These are phyloP conservation scores for Didymella glomerata DNA, from an alignment of 2,329 filamentous ascomycete species.

Conservation along the genomic window DNA sequence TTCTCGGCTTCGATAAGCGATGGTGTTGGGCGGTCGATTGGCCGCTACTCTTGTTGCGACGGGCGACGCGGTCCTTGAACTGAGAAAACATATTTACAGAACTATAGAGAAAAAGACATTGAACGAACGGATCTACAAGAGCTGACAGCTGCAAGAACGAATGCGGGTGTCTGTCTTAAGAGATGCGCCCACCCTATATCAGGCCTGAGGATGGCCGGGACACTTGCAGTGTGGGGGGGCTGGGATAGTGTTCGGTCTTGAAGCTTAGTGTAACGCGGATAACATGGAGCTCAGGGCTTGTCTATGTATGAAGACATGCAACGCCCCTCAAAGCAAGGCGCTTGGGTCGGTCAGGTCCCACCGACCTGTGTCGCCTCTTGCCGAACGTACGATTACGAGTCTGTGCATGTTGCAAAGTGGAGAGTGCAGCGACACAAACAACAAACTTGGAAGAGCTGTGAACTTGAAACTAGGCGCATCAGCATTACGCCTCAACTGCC, in stretches of 20 bases:
- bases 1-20: constrained; percentile 49
- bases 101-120: constrained; percentile 26
- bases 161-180: constrained; percentile 5
- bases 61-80: constrained; percentile 24
- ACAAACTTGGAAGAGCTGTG: constrained; percentile 49
- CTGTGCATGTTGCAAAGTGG: constrained; percentile 32
- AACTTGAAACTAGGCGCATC: constrained; percentile 44
- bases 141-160: constrained; percentile 5
- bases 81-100: constrained; percentile 34
- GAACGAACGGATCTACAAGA: constrained; percentile 17
- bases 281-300: constrained; percentile 24
- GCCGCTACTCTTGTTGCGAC: constrained; percentile 38
- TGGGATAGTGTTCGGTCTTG: constrained; percentile 21
- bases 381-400: constrained; percentile 30
- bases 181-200: constrained; percentile 12
- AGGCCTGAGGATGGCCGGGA: constrained; percentile 22
- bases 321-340: constrained; percentile 26
- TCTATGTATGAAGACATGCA: constrained; percentile 26
- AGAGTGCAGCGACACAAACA: constrained; percentile 39
- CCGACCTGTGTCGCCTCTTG: constrained; percentile 24
- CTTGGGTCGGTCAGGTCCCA: constrained; percentile 25
- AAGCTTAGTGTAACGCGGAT: constrained; percentile 24
- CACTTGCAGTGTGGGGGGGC: constrained; percentile 21
- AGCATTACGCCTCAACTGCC: constrained; percentile 31
- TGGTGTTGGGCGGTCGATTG: constrained; percentile 39